Base-by-base conservation (phyloP, 345 rosid genomes). In the Psidium guajava region DNA sequence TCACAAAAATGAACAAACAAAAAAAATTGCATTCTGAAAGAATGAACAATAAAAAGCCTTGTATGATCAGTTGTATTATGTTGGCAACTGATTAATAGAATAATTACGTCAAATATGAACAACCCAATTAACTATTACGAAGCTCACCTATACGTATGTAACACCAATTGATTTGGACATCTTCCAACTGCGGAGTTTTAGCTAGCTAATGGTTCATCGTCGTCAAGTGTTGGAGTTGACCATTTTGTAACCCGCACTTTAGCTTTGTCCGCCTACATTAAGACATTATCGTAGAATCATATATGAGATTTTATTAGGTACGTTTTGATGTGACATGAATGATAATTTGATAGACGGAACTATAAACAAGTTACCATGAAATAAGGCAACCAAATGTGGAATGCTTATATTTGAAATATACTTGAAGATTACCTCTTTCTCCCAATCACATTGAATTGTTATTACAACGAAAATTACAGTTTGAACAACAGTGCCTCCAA, bases 391-490 rank as follows among this genome's bases (percentile, higher is more conserved):
- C 36, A 59, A 59, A 59, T 27, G 27, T n/a, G 36, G 73, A n/a
- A 27, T 25, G 64, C 64, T 57, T 57, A 24, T 4, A 56, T 56
- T 21, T 83, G 50, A 44, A 57, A 57, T 27, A 20, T 25, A 6
- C 7, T 57, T 6, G 36, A 27, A 83, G 10, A 59, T 64, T 82
- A 86, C 82, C 55, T 64, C 69, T 16, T 86, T 52, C 5, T 86
- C 85, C 85, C 82, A 86, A 77, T 96, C 89, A n/a, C 90, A 86
- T 83, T 82, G 86, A 5, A 84, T 82, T 1, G 92, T 91, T 84
- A 93, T 88, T 83, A 91, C 82, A 52, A 88, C 90, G 88, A 96
- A 86, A 5, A 94, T 86, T 49, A 92, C 21, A 0, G 98, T 93
- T 80, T 95, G 96, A 84, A 92, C 82, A 44, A 64, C 83, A 50